phyloP scores from a whole-genome alignment of 441 rosid species.

The Rhodomyrtus psidioides region DNA sequence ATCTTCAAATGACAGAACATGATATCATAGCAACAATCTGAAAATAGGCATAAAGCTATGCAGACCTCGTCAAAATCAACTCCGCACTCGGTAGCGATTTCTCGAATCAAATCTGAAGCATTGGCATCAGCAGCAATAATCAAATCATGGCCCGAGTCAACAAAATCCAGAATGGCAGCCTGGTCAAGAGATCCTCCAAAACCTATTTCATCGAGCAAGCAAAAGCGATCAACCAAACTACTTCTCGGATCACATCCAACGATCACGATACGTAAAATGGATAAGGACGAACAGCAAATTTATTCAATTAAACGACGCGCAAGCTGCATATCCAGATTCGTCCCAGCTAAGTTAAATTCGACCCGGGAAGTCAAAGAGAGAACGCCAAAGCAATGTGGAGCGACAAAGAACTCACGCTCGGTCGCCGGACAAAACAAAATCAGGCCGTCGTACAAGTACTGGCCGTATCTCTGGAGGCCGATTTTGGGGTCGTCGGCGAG shows the following conservation, averaged over 20 bases:
- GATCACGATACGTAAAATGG: background rate
- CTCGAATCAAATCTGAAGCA: conserved; percentile 64
- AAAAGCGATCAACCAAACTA: background rate
- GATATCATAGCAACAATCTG: background rate
- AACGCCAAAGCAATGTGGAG: background rate
- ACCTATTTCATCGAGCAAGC: conserved; percentile 16
- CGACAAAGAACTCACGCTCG: conserved; percentile 41
- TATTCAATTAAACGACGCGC: background rate
- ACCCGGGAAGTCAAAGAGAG: background rate
- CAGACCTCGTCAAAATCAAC: conserved; percentile 77
- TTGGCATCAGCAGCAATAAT: conserved; percentile 64
- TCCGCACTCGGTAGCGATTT: conserved; percentile 68
- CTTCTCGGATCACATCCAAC: background rate
- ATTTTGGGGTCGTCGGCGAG: conserved; percentile 69
- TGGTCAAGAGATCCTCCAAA: conserved; percentile 70
- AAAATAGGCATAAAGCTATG: background rate
- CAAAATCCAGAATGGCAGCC: conserved; percentile 59
- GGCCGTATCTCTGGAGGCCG: conserved; percentile 71
- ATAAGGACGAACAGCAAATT: background rate
- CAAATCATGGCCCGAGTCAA: conserved; percentile 86
- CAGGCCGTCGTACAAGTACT: conserved; percentile 66
- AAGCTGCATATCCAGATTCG: background rate
- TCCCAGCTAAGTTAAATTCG: background rate
- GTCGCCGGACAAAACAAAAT: conserved; percentile 67
- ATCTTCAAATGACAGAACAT: background rate